phyloP scores from a whole-genome alignment of 768 basidiomycete genomes.

The Kwoniella bestiolae region DNA sequence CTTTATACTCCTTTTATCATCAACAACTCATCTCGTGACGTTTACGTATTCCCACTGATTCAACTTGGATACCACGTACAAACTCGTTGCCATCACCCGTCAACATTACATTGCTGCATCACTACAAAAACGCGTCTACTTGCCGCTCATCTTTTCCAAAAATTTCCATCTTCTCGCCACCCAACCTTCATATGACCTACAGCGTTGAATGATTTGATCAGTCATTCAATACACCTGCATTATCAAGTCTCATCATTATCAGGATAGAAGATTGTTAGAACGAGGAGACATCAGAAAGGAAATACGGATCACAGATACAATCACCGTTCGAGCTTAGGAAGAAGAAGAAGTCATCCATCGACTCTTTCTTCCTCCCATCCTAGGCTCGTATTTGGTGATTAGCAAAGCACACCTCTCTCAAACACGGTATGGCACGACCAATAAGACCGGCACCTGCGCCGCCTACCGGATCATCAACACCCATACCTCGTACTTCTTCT shows the following conservation, averaged over 20 bases:
- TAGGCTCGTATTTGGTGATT: slow-evolving; percentile 22
- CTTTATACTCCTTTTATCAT: background rate
- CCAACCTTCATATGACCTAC: background rate
- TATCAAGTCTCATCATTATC: background rate
- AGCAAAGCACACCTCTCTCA: background rate
- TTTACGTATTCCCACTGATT: background rate
- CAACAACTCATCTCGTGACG: background rate
- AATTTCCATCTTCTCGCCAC: background rate
- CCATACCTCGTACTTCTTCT: slow-evolving; percentile 17
- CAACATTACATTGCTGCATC: background rate
- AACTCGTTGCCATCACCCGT: background rate
- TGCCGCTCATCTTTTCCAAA: background rate
- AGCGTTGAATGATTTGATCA: background rate
- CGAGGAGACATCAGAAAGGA: background rate
- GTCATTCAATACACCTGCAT: background rate
- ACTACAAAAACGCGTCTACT: background rate
- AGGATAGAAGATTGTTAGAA: background rate
- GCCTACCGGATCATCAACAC: slow-evolving; percentile 8
- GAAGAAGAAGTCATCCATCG: slow-evolving; percentile 9
- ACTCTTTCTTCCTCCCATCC: slow-evolving; percentile 18
- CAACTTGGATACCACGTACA: background rate
- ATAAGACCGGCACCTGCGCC: slow-evolving; percentile 30
- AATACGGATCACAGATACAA: background rate
- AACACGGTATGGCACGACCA: slow-evolving; percentile 31
- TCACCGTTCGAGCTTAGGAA: slow-evolving; percentile 21